Conservation (phyloP, 2,329 filamentous ascomycete species). For the Trichoderma semiorbis region DNA sequence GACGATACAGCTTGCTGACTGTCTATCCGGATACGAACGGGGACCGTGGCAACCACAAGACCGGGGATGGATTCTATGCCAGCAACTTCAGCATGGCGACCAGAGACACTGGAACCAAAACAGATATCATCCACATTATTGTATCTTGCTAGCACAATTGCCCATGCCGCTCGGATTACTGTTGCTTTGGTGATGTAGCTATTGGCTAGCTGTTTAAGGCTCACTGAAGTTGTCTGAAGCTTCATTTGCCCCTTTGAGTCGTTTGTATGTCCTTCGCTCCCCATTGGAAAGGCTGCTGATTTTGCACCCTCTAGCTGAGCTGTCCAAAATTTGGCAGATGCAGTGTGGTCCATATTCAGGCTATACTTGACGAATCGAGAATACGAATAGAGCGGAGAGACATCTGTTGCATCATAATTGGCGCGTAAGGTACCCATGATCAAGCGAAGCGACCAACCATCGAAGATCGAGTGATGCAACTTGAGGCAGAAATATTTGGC, state of each 20-base stretch:
- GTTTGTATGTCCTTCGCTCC: neutral
- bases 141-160: conserved; percentile 20
- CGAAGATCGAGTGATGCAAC: conserved; percentile 5
- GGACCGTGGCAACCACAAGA: conserved; percentile 2
- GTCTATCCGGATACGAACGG: conserved; percentile 7
- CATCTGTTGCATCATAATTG: conserved; percentile 16
- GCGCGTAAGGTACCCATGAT: neutral
- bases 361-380: conserved; percentile 5
- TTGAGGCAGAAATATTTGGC: neutral
- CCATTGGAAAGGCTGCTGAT: conserved; percentile 17
- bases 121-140: conserved; percentile 18
- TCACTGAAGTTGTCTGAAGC: neutral
- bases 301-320: neutral
- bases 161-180: conserved; percentile 24
- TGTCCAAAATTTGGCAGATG: neutral
- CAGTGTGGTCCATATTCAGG: neutral
- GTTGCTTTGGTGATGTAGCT: conserved; percentile 19
- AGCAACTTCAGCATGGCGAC: conserved; percentile 14
- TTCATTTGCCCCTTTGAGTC: neutral
- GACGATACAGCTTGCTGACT: neutral
- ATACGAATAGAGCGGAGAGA: neutral
- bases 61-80: conserved; percentile 9
- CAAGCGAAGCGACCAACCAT: conserved; percentile 8
- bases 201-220: neutral
- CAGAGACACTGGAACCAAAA: conserved; percentile 24